These are phyloP conservation scores for Elaeis guineensis DNA, from an alignment of 176 grass and related monocot genomes.

Conservation along the genomic window DNA sequence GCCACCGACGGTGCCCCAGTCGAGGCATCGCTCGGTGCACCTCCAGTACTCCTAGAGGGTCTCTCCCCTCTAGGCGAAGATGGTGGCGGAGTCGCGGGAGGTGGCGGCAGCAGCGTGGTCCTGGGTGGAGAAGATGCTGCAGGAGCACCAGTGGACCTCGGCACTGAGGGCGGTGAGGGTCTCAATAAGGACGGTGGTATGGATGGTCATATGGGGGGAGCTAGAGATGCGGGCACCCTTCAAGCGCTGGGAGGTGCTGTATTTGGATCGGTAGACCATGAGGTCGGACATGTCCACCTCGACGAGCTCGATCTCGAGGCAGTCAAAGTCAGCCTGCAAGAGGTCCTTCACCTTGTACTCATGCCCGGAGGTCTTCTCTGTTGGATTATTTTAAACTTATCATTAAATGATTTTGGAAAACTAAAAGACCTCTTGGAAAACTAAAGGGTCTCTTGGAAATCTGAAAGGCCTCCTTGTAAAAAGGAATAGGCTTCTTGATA, in stretches of 20 bases:
- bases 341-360: constrained; percentile 99
- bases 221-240: constrained; percentile 73
- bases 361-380: constrained; percentile 61
- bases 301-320: constrained; percentile 82
- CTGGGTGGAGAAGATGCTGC: no score
- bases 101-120: constrained; percentile 92
- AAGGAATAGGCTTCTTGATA: no score
- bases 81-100: constrained; percentile 70
- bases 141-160: no score
- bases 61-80: constrained; percentile 97
- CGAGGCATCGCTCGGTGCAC: constrained; percentile 95
- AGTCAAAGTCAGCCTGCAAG: constrained; percentile 77
- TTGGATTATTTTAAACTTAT: no score
- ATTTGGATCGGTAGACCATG: constrained; percentile 80
- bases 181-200: constrained; percentile 96
- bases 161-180: constrained; percentile 45
- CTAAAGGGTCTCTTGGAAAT: no score
- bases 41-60: constrained; percentile 98
- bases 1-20: constrained; percentile 63
- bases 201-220: constrained; percentile 96
- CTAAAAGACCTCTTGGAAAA: no score
- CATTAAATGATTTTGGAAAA: no score
- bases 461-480: no score
- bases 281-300: constrained; percentile 97
- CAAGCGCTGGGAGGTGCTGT: constrained; percentile 68